Evolutionary conservation across 352 stramenopile species (phyloP), one percentile per base, ranked within the genome.

Genomic region (Globisporangium canariense): DNA sequence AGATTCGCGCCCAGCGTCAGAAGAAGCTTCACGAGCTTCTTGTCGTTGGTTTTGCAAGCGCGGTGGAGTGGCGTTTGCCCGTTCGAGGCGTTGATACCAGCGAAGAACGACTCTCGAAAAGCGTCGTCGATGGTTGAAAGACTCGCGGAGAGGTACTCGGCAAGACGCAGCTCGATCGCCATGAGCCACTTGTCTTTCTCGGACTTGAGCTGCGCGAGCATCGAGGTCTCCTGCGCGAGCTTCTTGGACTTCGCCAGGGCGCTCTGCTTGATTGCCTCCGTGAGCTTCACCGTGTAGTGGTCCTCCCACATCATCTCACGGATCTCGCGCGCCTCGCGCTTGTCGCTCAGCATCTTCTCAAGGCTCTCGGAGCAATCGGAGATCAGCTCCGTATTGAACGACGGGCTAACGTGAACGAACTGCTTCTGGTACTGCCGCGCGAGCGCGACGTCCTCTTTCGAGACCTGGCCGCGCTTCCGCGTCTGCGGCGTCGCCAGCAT

Each of bases 261-360:
- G 16, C 25, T 34, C 6, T 70, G 70, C 34, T 61, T 53, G 4
- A 66, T 36, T 13, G 85, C 67, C 22, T 63, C 63, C 1, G 73
- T 70, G 14, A 76, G 57, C 43, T 69, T 70, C 0, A 61, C 64
- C 0, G 74, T 67, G 38, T 76, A 75, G 54, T 89, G 78, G 45
- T 90, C 81, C 58, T 89, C 79, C 81, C 81, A 89, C 38, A 78
- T 71, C 81, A 89, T 90, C 20, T 85, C 74, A 2, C 79, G 81
- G 43, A 62, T 70, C 58, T 90, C 81, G 9, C 70, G 70, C 8
- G 76, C 75, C 62, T 86, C 79, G 1, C 77, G 77, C 58, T 82
- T 84, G 8, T 74, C 79, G 60, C 68, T 66, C 8, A 60, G 71
- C 14, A 90, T 57, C 13, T 62, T 64, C 34, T 75, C 61, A 36